Percentiles rank a stretch among this genome's conserved stretches.
Evolutionary conservation across 2,329 filamentous ascomycete genomes (phyloP).

Genomic region (Pseudogymnoascus sp.): DNA sequence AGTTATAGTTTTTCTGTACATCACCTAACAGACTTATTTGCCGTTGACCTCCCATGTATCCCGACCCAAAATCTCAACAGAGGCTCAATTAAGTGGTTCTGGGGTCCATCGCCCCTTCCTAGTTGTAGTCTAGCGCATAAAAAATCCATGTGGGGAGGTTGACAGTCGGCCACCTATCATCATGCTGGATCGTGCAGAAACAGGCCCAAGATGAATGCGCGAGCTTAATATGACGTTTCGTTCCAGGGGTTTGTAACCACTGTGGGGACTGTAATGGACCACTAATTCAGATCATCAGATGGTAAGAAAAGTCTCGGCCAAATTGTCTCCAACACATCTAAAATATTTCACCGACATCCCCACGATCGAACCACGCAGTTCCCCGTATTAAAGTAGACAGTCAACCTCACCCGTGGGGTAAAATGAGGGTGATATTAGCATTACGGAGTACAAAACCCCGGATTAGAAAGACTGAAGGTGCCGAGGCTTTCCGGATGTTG

Average conservation of each 20-base stretch:
- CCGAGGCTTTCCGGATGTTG: too few relatives aligned
- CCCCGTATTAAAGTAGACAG: slow-evolving; percentile 6
- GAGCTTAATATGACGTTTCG: slow-evolving; percentile 5
- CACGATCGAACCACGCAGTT: background rate
- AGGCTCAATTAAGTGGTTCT: background rate
- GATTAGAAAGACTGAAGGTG: too few relatives aligned
- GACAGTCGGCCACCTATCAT: slow-evolving; percentile 2
- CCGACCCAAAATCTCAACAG: background rate
- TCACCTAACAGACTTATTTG: background rate
- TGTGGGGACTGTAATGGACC: background rate
- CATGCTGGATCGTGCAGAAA: background rate
- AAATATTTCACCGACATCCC: slow-evolving; percentile 2
- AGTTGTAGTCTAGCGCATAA: background rate
- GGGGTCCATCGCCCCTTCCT: background rate
- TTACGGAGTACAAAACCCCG: too few relatives aligned
- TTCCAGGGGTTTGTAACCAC: background rate
- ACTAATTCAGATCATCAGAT: background rate
- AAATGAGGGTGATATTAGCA: slow-evolving; percentile 43
- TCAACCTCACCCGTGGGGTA: slow-evolving; percentile 51
- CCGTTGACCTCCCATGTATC: background rate
- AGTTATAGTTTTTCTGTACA: slow-evolving; percentile 7
- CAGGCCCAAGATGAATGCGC: background rate
- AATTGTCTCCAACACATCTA: background rate
- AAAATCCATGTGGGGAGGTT: background rate
- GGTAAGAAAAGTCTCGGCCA: background rate